A percentile compares a stretch with the other conserved stretches of the same genome.
phyloP scores from a whole-genome alignment of 192 early-diverging fungal species.

The Coemansia sp. region DNA sequence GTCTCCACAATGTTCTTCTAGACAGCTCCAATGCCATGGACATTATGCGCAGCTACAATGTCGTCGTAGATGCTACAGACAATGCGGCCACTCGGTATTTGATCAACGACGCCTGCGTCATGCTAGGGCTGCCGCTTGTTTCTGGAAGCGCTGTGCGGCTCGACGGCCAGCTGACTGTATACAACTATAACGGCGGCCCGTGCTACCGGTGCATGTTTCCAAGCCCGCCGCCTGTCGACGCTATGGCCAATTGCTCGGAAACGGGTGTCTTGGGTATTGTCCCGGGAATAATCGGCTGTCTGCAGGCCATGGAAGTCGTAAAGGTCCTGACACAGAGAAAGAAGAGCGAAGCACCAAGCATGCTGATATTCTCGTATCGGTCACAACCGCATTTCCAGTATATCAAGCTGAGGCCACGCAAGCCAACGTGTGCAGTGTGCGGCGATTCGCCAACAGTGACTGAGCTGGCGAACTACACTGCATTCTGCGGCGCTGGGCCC shows the following conservation, averaged over 20 bases:
- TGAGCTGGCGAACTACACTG: conserved; percentile 85
- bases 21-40: conserved; percentile 81
- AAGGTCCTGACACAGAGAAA: conserved; percentile 76
- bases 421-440: conserved; percentile 79
- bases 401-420: conserved; percentile 73
- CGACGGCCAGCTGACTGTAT: conserved; percentile 96
- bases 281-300: conserved; percentile 87
- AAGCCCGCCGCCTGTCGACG: conserved; percentile 83
- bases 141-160: conserved; percentile 87
- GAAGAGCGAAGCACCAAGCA: conserved; percentile 57
- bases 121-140: conserved; percentile 78
- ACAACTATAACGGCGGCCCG: conserved; percentile 86
- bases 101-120: conserved; percentile 89
- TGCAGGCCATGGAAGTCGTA: conserved; percentile 91
- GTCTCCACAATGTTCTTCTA: conserved; percentile 68
- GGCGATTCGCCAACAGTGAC: conserved; percentile 80
- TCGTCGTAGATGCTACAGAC: conserved; percentile 90
- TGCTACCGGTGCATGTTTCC: conserved; percentile 98
- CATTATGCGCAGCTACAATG: conserved; percentile 73
- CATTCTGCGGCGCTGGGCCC: conserved; percentile 82
- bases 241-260: conserved; percentile 88
- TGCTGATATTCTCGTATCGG: conserved; percentile 81
- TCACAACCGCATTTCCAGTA: conserved; percentile 71
- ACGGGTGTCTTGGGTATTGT: conserved; percentile 93
- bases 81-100: conserved; percentile 96